Percentiles rank a stretch among this genome's conserved stretches.
Conservation (phyloP, 805 yeast genomes). For the Cyberlindnera sargentensis region DNA sequence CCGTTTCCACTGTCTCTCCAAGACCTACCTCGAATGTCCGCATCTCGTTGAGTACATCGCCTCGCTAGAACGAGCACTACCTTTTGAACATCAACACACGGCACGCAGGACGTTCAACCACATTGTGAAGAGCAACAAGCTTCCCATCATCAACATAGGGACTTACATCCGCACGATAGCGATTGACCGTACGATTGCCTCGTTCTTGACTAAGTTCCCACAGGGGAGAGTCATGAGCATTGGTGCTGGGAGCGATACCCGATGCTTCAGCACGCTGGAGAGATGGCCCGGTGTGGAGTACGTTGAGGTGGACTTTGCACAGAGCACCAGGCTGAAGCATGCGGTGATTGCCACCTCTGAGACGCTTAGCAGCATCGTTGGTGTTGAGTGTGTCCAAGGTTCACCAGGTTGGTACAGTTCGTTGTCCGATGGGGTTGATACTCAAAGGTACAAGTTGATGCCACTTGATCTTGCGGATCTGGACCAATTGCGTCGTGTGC, state of each 20-base stretch:
- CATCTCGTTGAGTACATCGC: constrained; percentile 11
- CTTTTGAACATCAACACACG: constrained; percentile 17
- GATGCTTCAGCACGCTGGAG: background rate
- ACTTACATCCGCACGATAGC: constrained; percentile 54
- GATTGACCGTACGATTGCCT: constrained; percentile 40
- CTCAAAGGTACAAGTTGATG: constrained; percentile 22
- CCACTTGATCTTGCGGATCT: constrained; percentile 30
- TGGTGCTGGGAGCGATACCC: constrained; percentile 64
- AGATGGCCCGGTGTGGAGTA: constrained; percentile 17
- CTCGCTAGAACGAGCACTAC: constrained; percentile 18
- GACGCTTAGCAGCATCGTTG: constrained; percentile 7
- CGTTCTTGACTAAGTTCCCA: constrained; percentile 30
- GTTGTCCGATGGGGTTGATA: constrained; percentile 5
- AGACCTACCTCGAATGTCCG: constrained; percentile 40
- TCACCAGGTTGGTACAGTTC: constrained; percentile 22
- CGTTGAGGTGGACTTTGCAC: constrained; percentile 46
- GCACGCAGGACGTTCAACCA: constrained; percentile 12
- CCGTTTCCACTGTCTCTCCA: constrained; percentile 44
- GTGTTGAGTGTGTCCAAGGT: constrained; percentile 4
- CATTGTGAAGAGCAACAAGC: constrained; percentile 14
- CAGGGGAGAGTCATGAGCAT: constrained; percentile 51
- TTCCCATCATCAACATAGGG: constrained; percentile 67
- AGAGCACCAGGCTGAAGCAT: constrained; percentile 38
- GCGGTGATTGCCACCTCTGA: constrained; percentile 13
- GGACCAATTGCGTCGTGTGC: constrained; percentile 20